Evolutionary conservation across 495 filamentous ascomycete species (phyloP), one percentile per base, ranked within the genome.

Genomic region (Penicillium dipodomyicola): DNA sequence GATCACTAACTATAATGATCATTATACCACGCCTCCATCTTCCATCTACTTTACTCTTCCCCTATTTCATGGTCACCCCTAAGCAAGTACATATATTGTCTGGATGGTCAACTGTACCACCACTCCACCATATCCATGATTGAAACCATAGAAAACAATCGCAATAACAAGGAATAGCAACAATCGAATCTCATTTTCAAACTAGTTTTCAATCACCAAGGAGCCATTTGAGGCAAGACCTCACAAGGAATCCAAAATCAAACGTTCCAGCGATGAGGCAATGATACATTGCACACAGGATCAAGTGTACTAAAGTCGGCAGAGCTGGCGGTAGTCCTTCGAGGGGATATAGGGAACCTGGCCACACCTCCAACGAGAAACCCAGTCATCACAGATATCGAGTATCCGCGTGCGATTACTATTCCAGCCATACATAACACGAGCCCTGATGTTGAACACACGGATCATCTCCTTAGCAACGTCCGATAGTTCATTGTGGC

Each of bases 401-500:
- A 45, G 43, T 8, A 45, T 45, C 12, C n/a, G 5, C 40, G 15
- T 2, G 40, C n/a, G 39, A 4, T 8, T 5, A 9, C 10, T 9
- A 42, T 6, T 7, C 40, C 40, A 42, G 19, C 40, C 43, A 45
- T 45, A 4, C 5, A 45, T 23, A 45, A 29, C 43, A n/a, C 14
- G 43, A 23, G 47, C 47, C 29, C 47, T 10, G 29, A 49, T 49
- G 12, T 49, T 49, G 17, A 49, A 35, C 17, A 49, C 1, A 6
- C 20, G 47, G 5, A 25, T n/a, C 27, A 20, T 8, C 19, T 49
- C n/a, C 19, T 2, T 5, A 22, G 2, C 0, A 11, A 35, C 2
- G 11, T 0, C 1, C 3, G 12, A 12, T 2, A 49, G 19, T 15
- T 22, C 19, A 22, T 35, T 22, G 4, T 17, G 9, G 14, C 5